These are phyloP conservation scores for Aspergillus affinis DNA, from an alignment of 495 filamentous ascomycete genomes.

Conservation along the genomic window DNA sequence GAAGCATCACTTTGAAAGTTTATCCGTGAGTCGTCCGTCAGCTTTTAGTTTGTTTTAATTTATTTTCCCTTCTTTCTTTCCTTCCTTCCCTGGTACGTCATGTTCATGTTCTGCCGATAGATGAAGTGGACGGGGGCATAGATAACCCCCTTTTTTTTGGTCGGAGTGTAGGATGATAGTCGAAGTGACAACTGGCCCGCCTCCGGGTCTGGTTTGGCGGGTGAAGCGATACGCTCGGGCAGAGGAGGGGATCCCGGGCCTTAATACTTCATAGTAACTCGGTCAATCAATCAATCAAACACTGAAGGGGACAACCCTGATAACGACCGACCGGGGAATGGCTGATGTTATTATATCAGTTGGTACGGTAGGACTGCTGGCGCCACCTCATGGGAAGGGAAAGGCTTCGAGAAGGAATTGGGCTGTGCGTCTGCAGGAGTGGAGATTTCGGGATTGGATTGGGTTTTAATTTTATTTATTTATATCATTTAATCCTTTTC, in stretches of 20 bases:
- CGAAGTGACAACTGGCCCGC: neutral
- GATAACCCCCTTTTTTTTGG: neutral
- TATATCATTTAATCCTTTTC: neutral
- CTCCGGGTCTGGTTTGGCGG: too few species aligned
- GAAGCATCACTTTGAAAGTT: conserved; percentile 25
- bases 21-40: conserved; percentile 1
- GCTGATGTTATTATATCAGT: neutral
- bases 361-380: neutral
- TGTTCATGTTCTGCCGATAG: neutral
- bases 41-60: neutral
- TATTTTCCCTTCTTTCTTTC: neutral
- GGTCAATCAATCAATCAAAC: too few species aligned
- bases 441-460: conserved; percentile 4
- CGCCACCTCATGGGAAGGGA: conserved; percentile 1
- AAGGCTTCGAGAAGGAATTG: conserved; percentile 28
- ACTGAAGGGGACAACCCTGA: neutral
- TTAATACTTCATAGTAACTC: too few species aligned
- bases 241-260: too few species aligned
- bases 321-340: neutral
- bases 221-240: neutral
- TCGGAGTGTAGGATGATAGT: neutral
- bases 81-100: neutral
- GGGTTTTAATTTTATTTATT: conserved; percentile 2
- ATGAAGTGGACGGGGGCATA: neutral
- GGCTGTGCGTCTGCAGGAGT: conserved; percentile 29